Base-by-base conservation (phyloP, 1,139 yeast species). In the Yamadazyma pseudoaaseri region DNA sequence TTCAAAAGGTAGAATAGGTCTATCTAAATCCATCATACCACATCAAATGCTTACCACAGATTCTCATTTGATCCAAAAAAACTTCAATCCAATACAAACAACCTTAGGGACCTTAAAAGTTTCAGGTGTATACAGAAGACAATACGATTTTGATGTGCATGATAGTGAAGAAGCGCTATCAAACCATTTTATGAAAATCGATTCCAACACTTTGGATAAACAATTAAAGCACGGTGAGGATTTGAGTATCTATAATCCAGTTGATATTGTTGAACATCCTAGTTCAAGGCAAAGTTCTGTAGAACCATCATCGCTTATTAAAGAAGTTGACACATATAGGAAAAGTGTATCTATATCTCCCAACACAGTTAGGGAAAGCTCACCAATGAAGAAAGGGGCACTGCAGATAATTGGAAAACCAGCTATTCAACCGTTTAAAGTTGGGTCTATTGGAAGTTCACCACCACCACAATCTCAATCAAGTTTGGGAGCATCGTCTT, bases 1-100 rank as follows among this genome's bases (percentile, higher is more conserved):
- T 16, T 83, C 95, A 3, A 82, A 81, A 49, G 96, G 96, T 2
- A 63, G 97, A 42, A 76, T 87, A 16, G 97, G 97, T 0, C 68
- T 90, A 36, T 81, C 90, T 38, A 84, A 82, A 51, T 66, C 82
- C 2, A 72, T 87, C 2, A 67, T 76, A 5, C 78, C 59, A 40
- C 69, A 53, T 44, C 72, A 49, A 52, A 62, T 51, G 60, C 53
- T 46, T 42, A 56, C 47, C 50, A 60, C 66, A 0, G 76, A 70
- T 12, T 55, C 76, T 8, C 89, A 82, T 49, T 57, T 81, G 41
- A 70, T 70, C 16, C 83, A 79, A 34, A 76, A 76, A 50, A 70
- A 70, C 37, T 76, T 92, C 38, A 71, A 75, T 8, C 86, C 94
- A 0, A 76, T 92, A 2, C 70, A 73, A 37, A 86, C 96, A 0